These are phyloP conservation scores for Hippophae gyantsensis DNA, from an alignment of 306 rosid genomes.

Conservation along the genomic window DNA sequence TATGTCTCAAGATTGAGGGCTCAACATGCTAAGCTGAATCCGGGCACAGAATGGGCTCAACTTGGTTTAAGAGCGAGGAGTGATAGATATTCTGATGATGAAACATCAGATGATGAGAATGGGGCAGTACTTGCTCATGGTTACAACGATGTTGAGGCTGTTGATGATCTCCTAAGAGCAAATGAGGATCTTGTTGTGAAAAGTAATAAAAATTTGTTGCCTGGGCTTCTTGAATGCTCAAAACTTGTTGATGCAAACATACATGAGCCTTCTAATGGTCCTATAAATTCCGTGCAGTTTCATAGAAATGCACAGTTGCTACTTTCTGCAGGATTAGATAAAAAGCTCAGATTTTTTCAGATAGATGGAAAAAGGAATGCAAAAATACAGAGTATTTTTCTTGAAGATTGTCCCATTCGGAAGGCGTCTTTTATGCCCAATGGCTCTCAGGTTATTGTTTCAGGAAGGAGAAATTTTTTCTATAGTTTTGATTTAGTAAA, in stretches of 20 bases:
- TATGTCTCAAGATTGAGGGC: constrained; percentile 85
- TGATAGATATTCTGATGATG: constrained; percentile 40
- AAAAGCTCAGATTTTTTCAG: constrained; percentile 69
- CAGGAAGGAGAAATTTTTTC: constrained; percentile 79
- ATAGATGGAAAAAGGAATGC: constrained; percentile 83
- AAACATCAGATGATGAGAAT: constrained; percentile 61
- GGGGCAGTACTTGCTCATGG: constrained; percentile 31
- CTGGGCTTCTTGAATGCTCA: constrained; percentile 66
- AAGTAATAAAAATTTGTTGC: constrained; percentile 53
- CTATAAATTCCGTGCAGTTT: constrained; percentile 71
- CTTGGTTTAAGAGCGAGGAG: constrained; percentile 27
- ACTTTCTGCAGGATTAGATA: constrained; percentile 74
- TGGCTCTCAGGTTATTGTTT: constrained; percentile 77
- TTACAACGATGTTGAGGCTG: constrained; percentile 33
- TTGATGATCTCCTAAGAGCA: constrained; percentile 59
- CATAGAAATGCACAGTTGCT: constrained; percentile 78
- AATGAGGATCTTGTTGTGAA: constrained; percentile 70
- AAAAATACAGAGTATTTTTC: constrained; percentile 74
- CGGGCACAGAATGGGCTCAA: constrained; percentile 73
- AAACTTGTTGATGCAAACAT: constrained; percentile 64
- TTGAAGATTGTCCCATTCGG: constrained; percentile 68
- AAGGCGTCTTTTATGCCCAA: constrained; percentile 79
- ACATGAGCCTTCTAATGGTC: constrained; percentile 61
- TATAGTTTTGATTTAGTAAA: constrained; percentile 74
- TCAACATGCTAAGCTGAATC: constrained; percentile 76